phyloP scores from a whole-genome alignment of 2,329 filamentous ascomycete genomes.

The Mycosphaerelloides madeirae region DNA sequence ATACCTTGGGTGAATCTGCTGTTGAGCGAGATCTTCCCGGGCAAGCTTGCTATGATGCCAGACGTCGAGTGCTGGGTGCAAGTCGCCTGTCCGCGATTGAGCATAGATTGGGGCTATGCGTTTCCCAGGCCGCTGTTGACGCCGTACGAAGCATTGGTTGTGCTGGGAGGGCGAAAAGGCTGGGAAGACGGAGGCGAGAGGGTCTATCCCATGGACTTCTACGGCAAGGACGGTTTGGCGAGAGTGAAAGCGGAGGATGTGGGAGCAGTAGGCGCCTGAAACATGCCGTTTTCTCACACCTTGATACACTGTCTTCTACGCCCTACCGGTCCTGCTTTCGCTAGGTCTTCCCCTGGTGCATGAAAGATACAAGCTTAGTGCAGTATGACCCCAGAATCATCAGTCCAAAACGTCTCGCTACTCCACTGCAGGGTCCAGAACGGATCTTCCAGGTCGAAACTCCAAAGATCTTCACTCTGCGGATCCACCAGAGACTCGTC shows the following conservation, averaged over 20 bases:
- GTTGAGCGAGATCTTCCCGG: slow-evolving; percentile 92
- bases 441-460: too few species aligned
- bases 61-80: slow-evolving; percentile 99
- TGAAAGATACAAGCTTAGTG: background rate
- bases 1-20: slow-evolving; percentile 81
- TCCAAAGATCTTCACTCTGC: too few species aligned
- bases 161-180: slow-evolving; percentile 72
- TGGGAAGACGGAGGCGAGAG: slow-evolving; percentile 43
- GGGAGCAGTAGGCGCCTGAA: too few species aligned
- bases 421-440: too few species aligned
- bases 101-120: slow-evolving; percentile 98
- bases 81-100: slow-evolving; percentile 91
- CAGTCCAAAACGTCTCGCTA: too few species aligned
- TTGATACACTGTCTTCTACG: too few species aligned
- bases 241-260: slow-evolving; percentile 55
- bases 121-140: slow-evolving; percentile 85
- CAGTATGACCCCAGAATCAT: too few species aligned
- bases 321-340: too few species aligned
- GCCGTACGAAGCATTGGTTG: slow-evolving; percentile 90
- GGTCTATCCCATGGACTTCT: slow-evolving; percentile 94
- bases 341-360: too few species aligned
- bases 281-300: too few species aligned
- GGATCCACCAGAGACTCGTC: too few species aligned
- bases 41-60: slow-evolving; percentile 84
- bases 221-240: slow-evolving; percentile 84